Evolutionary conservation across 2,329 filamentous ascomycete species (phyloP).

Genomic region (Dothidotthia symphoricarpi): DNA sequence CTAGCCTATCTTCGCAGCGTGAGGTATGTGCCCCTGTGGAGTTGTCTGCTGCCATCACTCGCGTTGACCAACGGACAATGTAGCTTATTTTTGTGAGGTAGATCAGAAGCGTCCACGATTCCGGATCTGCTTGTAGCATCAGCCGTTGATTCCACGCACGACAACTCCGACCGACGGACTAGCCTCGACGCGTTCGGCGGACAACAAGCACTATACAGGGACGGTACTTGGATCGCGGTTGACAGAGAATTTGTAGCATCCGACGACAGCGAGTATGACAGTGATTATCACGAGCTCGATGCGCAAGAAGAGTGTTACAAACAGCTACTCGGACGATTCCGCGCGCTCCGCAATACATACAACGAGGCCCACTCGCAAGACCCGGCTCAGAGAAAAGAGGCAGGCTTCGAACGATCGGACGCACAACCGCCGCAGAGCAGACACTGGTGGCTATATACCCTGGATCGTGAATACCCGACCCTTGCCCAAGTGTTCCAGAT

Average conservation of each 20-base stretch:
- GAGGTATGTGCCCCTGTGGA: constrained; percentile 20
- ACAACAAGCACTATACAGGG: constrained; percentile 65
- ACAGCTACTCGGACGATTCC: constrained; percentile 64
- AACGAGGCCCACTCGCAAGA: constrained; percentile 55
- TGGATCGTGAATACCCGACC: constrained; percentile 43
- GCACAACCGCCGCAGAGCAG: constrained; percentile 34
- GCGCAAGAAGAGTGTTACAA: constrained; percentile 67
- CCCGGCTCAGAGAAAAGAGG: constrained; percentile 40
- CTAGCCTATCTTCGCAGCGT: constrained; percentile 38
- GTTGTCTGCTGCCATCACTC: not conserved
- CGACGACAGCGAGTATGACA: constrained; percentile 6
- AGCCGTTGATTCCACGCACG: constrained; percentile 40
- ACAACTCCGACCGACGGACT: constrained; percentile 22
- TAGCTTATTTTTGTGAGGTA: constrained; percentile 42
- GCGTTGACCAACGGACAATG: not conserved
- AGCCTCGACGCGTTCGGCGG: constrained; percentile 51
- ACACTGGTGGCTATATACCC: constrained; percentile 34
- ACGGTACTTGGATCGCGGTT: constrained; percentile 72
- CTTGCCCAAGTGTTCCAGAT: constrained; percentile 53
- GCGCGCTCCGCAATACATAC: constrained; percentile 62
- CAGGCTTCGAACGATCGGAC: constrained; percentile 3
- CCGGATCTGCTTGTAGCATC: constrained; percentile 66
- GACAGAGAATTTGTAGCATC: constrained; percentile 25
- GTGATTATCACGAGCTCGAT: constrained; percentile 9
- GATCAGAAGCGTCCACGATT: constrained; percentile 71